Percentiles rank a stretch among this genome's conserved stretches.
Conservation (phyloP, 140 eudicot genomes). For the Stevia rebaudiana region DNA sequence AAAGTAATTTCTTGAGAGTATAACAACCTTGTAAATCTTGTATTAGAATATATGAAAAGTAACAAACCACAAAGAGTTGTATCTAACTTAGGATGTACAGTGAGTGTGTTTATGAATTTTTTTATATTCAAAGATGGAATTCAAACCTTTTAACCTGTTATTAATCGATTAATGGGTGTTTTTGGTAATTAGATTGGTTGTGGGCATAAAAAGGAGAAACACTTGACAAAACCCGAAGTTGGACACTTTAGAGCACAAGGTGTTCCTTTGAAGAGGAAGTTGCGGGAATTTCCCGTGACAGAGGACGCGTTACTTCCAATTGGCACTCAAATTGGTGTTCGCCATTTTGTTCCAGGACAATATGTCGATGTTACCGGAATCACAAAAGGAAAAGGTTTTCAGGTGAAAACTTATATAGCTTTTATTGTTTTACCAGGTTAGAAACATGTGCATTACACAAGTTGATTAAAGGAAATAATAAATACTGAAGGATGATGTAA, state of each 20-base stretch:
- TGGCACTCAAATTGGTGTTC: constrained; percentile 73
- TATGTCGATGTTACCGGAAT: constrained; percentile 82
- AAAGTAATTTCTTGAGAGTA: not conserved
- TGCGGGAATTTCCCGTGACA: constrained; percentile 91
- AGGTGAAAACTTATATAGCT: constrained; percentile 37
- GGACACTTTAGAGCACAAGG: constrained; percentile 98
- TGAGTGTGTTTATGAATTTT: too few relatives aligned
- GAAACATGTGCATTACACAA: too few relatives aligned
- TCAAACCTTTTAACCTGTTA: not conserved
- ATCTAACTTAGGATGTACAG: not conserved
- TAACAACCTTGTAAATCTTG: not conserved
- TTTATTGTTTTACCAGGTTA: not conserved
- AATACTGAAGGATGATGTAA: too few relatives aligned
- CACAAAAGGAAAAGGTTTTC: constrained; percentile 94
- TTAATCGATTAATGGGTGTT: constrained; percentile 1
- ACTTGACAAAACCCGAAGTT: constrained; percentile 87
- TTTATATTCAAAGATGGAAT: not conserved
- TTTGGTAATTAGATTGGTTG: constrained; percentile 72
- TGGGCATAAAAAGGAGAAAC: constrained; percentile 91
- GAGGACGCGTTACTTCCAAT: constrained; percentile 92
- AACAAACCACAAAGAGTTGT: not conserved
- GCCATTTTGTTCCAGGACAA: constrained; percentile 96
- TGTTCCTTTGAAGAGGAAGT: constrained; percentile 87
- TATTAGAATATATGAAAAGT: not conserved
- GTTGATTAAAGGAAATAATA: too few relatives aligned